Percentiles rank a stretch among this genome's conserved stretches.
These are phyloP conservation scores for Melanogaster broomeanus DNA, from an alignment of 768 basidiomycete genomes.

Conservation along the genomic window DNA sequence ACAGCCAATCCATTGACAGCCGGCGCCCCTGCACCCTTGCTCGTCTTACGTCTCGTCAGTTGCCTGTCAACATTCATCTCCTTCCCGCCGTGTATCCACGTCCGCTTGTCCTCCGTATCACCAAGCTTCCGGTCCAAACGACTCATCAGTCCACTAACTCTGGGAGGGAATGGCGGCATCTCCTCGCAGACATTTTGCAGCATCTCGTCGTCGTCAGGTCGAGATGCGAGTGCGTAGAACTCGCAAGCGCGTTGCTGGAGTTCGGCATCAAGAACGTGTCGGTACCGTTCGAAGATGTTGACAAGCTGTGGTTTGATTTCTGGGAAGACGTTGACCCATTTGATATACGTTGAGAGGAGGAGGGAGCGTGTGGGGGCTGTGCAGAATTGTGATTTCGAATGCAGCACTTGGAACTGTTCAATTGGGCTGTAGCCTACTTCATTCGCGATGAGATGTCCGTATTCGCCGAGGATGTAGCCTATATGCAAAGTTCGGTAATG, in stretches of 20 bases:
- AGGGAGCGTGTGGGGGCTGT: conserved; percentile 89
- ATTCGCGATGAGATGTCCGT: conserved; percentile 96
- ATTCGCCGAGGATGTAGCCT: conserved; percentile 98
- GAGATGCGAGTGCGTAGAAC: conserved; percentile 83
- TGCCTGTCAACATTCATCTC: conserved; percentile 84
- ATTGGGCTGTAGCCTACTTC: conserved; percentile 90
- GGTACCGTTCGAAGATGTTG: conserved; percentile 94
- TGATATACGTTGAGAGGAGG: conserved; percentile 95
- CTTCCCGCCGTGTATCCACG: conserved; percentile 95
- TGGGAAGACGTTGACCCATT: conserved; percentile 99
- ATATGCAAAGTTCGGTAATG: conserved; percentile 10
- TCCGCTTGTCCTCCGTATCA: conserved; percentile 93
- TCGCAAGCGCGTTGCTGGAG: conserved; percentile 99
- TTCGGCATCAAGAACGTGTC: conserved; percentile 96
- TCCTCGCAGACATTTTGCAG: conserved; percentile 96
- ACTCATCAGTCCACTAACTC: conserved; percentile 86
- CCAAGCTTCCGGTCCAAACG: conserved; percentile 87
- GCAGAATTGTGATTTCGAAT: conserved; percentile 95
- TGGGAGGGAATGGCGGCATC: conserved; percentile 97
- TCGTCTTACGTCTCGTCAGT: conserved; percentile 52
- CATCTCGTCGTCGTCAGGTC: conserved; percentile 89
- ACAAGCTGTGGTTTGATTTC: conserved; percentile 95
- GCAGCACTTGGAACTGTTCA: conserved; percentile 91
- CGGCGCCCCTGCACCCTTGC: conserved; percentile 32
- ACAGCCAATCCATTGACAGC: conserved; percentile 38